These are phyloP conservation scores for Aspergillus panamensis DNA, from an alignment of 495 filamentous ascomycete species.

Conservation along the genomic window DNA sequence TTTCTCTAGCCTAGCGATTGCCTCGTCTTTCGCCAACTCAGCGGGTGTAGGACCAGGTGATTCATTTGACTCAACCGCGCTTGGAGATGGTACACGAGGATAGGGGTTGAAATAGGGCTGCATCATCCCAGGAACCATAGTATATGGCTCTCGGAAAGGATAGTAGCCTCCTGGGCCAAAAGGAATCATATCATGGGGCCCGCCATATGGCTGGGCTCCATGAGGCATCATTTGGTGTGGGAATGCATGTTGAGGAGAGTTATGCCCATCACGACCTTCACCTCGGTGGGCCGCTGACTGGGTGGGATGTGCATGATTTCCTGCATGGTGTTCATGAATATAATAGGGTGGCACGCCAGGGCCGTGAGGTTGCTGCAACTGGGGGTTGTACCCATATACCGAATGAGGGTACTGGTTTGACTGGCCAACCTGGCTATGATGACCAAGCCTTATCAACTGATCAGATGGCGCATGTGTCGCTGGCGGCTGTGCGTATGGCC, in stretches of 20 bases:
- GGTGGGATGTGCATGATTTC: conserved; percentile 29
- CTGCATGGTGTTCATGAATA: conserved; percentile 32
- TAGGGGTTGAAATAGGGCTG: conserved; percentile 38
- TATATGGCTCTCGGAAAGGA: conserved; percentile 39
- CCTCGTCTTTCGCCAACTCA: conserved; percentile 46
- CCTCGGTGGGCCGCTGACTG: conserved; percentile 28
- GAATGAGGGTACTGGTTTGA: conserved; percentile 37
- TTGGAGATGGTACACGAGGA: conserved; percentile 36
- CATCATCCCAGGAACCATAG: conserved; percentile 41
- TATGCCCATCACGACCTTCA: conserved; percentile 24
- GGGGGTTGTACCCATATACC: conserved; percentile 34
- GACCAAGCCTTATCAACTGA: conserved; percentile 38
- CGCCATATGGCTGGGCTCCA: conserved; percentile 34
- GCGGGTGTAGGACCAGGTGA: conserved; percentile 26
- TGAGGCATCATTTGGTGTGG: conserved; percentile 31
- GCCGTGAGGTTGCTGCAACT: conserved; percentile 36
- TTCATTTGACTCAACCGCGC: conserved; percentile 27
- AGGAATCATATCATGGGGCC: conserved; percentile 48
- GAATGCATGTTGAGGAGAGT: conserved; percentile 28
- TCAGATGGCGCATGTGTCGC: conserved; percentile 36
- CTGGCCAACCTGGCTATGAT: conserved; percentile 34
- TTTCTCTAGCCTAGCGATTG: conserved; percentile 50
- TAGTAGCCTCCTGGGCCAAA: conserved; percentile 45
- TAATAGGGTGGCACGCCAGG: conserved; percentile 37
- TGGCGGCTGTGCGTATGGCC: conserved; percentile 24